Base-by-base conservation (phyloP, 2,329 filamentous ascomycete genomes). In the Colletotrichum sp. region DNA sequence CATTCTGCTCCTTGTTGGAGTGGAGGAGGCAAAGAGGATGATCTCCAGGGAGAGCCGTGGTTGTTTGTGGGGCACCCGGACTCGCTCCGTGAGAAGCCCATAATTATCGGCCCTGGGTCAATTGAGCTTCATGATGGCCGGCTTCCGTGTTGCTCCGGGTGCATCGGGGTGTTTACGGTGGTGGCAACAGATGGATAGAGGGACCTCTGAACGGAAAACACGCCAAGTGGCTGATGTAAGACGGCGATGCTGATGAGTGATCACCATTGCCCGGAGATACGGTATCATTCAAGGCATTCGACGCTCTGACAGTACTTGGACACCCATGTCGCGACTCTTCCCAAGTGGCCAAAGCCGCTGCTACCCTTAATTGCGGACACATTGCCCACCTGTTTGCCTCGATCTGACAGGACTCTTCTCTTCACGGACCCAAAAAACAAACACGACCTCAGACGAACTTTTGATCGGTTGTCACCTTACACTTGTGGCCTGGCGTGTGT, bases 261-360 rank as follows among this genome's bases (percentile, higher is more conserved):
- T 52, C 7, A 52, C 26, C 58, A 61, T 38, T 36, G 32, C 12
- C n/a, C 34, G 32, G 24, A 36, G 32, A 36, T 8, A 65, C 8
- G 18, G 38, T 67, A 60, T 24, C 15, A 60, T 24, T 12, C 13
- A 21, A 26, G 21, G 30, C 48, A 60, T 34, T 38, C 18, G 36
- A n/a, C 65, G 65, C 65, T 66, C 65, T 55, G 66, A 60, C 32
- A 68, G 21, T 15, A 58, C 28, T 56, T 67, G 66, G 30, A 56
- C 28, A 43, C 10, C 52, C 43, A 16, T 38, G 66, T 60, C 32
- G 21, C 26, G 24, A 26, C 24, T 18, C 12, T 34, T 16, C 34
- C 13, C 62, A 21, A 16, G 18, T 60, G 34, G 58, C 56, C 64
- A 75, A 73, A 75, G 64, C 73, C 70, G 73, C 48, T 73, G 64